Conservation (phyloP, 129 eudicot species). For the Flaveria brownii region DNA sequence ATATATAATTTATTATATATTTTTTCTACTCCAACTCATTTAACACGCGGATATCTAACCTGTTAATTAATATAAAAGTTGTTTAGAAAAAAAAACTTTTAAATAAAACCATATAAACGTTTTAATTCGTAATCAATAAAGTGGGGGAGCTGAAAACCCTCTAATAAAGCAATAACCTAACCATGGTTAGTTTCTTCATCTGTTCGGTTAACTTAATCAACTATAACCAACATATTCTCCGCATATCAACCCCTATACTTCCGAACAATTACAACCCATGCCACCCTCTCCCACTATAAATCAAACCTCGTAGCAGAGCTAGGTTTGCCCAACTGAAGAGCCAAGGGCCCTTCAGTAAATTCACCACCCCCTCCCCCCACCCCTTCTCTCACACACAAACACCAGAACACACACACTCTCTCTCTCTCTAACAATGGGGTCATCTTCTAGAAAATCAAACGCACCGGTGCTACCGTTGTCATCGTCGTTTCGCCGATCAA, state of each 20-base stretch:
- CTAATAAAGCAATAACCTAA: slow-evolving; percentile 31
- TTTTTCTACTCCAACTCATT: too few relatives aligned
- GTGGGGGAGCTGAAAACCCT: background rate
- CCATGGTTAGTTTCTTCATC: slow-evolving; percentile 20
- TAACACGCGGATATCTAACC: too few relatives aligned
- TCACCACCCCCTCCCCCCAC: background rate
- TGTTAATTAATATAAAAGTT: too few relatives aligned
- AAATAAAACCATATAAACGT: too few relatives aligned
- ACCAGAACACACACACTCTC: slow-evolving; percentile 16
- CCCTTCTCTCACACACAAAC: slow-evolving; percentile 29
- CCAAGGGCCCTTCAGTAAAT: slow-evolving; percentile 62
- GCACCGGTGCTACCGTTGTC: slow-evolving; percentile 53
- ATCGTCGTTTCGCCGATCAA: slow-evolving; percentile 37
- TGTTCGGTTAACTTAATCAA: slow-evolving; percentile 29
- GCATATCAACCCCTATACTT: slow-evolving; percentile 25
- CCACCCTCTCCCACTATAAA: slow-evolving; percentile 67
- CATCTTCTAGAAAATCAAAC: slow-evolving; percentile 53
- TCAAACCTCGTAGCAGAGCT: slow-evolving; percentile 51
- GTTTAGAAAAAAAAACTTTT: too few relatives aligned
- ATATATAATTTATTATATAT: too few relatives aligned
- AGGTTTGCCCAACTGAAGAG: slow-evolving; percentile 94
- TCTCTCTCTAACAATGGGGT: slow-evolving; percentile 40
- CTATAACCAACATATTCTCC: slow-evolving; percentile 27
- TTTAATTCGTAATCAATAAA: background rate
- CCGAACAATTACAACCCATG: slow-evolving; percentile 33